Base-by-base conservation (phyloP, 1,284 basidiomycete genomes). In the Ceratorhiza oryzae-sativae region DNA sequence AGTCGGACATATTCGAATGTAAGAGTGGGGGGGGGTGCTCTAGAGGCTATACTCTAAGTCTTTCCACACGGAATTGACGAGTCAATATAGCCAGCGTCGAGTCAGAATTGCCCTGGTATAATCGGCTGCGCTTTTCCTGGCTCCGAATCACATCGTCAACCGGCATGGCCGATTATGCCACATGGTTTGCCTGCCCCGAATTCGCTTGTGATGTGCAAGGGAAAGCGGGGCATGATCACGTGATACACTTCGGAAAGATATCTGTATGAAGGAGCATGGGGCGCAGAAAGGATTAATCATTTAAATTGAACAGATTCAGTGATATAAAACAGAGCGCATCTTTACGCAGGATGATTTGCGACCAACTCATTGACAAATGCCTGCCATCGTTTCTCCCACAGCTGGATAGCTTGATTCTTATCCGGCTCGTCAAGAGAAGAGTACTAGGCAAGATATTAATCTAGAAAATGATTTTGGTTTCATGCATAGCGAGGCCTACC, bases 91-190 rank as follows among this genome's bases (percentile, higher is more conserved):
- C 5, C 27, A 27, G 27, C 6, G 6, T 53, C 27, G 27, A 53
- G 13, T 53, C 51, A 53, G 27, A 53, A 6, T 30, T 25, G 6
- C 13, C 27, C 25, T 53, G 18, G 27, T 6, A 30, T 30, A 53
- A 32, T 27, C n/a, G n/a, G n/a, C 45, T 39, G 27, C 51, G 34
- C 8, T 32, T 39, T 39, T 10, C 71, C 41, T 9, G 76, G 79
- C 63, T 71, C 89, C 88, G 93, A 80, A 77, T 93, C 93, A 62
- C n/a, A n/a, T n/a, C 84, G 78, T 75, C 93, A 91, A 18, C 89
- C 87, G 36, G 81, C 79, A 9, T 85, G 86, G 2, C 75, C 75
- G 41, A 51, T 4, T 20, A 39, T 13, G 36, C n/a, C n/a, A n/a
- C n/a, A n/a, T n/a, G n/a, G n/a, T n/a, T n/a, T n/a, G n/a, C n/a